Evolutionary conservation across 306 rosid species (phyloP).

Genomic region (Aeschynomene evenia): DNA sequence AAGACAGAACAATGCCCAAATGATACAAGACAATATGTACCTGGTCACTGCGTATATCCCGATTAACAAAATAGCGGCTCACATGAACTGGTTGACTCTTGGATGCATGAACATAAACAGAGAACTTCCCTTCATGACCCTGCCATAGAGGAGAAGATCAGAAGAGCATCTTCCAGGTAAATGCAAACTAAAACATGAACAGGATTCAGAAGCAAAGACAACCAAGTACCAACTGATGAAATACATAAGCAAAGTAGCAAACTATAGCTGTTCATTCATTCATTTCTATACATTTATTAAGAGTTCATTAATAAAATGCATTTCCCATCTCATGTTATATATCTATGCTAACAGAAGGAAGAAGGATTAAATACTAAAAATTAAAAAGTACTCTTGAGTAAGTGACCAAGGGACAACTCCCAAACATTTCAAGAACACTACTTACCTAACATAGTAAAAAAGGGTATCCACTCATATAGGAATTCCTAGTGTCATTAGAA

Average conservation of each 20-base stretch:
- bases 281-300: background rate
- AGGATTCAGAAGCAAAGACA: constrained; percentile 11
- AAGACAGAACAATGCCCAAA: background rate
- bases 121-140: constrained; percentile 98
- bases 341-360: constrained; percentile 9
- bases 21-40: constrained; percentile 40
- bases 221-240: constrained; percentile 8
- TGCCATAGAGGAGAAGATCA: constrained; percentile 45
- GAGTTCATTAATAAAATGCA: background rate
- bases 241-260: constrained; percentile 15
- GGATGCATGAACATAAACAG: constrained; percentile 94
- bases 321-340: constrained; percentile 5
- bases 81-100: constrained; percentile 76
- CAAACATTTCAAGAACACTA: constrained; percentile 11
- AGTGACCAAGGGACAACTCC: constrained; percentile 12
- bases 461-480: background rate
- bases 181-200: constrained; percentile 22
- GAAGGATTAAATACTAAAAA: constrained; percentile 1
- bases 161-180: constrained; percentile 31
- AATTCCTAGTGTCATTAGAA: background rate
- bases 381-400: background rate
- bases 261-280: constrained; percentile 1
- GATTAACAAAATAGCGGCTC: constrained; percentile 75
- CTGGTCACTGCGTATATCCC: constrained; percentile 86
- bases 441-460: background rate